Evolutionary conservation across 345 rosid species (phyloP), one percentile per base, ranked within the genome.

Genomic region (Acer campestre): DNA sequence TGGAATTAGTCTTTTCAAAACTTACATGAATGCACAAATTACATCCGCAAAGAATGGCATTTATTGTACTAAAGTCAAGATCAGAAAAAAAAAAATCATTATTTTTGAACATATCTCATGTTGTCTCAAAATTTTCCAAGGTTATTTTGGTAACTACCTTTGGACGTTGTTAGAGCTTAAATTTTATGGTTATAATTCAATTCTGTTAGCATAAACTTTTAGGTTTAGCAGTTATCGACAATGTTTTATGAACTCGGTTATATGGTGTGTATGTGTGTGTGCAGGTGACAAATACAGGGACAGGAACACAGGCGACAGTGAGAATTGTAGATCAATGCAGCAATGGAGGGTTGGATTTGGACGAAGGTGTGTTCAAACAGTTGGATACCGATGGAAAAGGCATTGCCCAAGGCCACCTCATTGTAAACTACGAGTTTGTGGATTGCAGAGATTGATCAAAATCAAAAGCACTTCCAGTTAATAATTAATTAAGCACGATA

Each of bases 261-360:
- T 64, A 35, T 35, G 10, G 44, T 35, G 35, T 17, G 9, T 14
- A 6, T 16, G 51, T 48, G 63, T 48, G 63, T 10, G 6, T 64
- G 71, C 59, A 90, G 94, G 90, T 92, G 78, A 92, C 84, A 3
- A 92, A 92, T 49, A 80, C 87, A 4, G 42, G 83, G 38, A 92
- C 90, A 0, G 76, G 85, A 48, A 82, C 87, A 35, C 81, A 68
- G 20, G 75, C 76, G 51, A 89, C 83, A 0, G 94, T 83, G 74
- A 86, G 97, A 61, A 92, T 92, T 17, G 90, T 89, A 12, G 94
- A 92, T 73, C 91, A 92, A 63, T 90, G 97, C 70, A 75, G 86
- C 78, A 88, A 85, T 58, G 94, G 92, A 75, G 91, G 97, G 0
- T 48, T 90, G 44, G 90, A 87, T 78, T 78, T 91, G 80, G 93